Conservation (phyloP, 1,284 basidiomycete genomes). For the Irpex rosettiformis region DNA sequence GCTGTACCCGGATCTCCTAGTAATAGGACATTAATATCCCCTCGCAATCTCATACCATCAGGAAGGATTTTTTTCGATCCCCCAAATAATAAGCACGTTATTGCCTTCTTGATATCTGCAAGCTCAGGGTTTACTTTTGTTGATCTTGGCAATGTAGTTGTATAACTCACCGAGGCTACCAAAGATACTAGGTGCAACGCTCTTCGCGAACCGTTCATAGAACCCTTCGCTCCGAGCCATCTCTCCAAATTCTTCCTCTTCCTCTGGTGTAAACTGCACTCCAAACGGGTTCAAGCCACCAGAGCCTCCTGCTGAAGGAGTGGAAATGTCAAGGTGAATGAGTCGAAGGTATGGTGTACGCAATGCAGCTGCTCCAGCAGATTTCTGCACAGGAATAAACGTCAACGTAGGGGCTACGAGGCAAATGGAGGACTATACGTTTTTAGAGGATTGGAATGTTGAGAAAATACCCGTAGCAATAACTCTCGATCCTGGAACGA, state of each 20-base stretch:
- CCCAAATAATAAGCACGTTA: conserved; percentile 92
- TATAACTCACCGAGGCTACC: conserved; percentile 77
- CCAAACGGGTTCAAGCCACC: conserved; percentile 75
- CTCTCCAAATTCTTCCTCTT: conserved; percentile 93
- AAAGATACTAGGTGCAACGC: conserved; percentile 96
- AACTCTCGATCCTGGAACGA: conserved; percentile 92
- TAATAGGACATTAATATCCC: conserved; percentile 96
- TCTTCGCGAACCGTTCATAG: conserved; percentile 92
- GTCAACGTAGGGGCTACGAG: neutral
- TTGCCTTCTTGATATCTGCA: conserved; percentile 96
- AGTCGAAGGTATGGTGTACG: conserved; percentile 95
- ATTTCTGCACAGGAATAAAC: conserved; percentile 49
- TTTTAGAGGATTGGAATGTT: conserved; percentile 87
- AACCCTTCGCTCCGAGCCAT: conserved; percentile 89
- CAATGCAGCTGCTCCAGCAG: conserved; percentile 75
- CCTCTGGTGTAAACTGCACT: conserved; percentile 87
- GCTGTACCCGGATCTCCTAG: conserved; percentile 98
- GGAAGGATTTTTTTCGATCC: conserved; percentile 98
- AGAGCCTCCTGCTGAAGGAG: conserved; percentile 65
- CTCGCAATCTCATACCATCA: conserved; percentile 95
- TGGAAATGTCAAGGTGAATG: conserved; percentile 87
- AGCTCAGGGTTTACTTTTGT: neutral
- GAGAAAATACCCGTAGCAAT: conserved; percentile 97
- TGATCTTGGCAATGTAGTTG: too few relatives aligned
- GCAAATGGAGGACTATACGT: conserved; percentile 40